These are phyloP conservation scores for Penicillium thymicola DNA, from an alignment of 2,329 filamentous ascomycete species.

Conservation along the genomic window DNA sequence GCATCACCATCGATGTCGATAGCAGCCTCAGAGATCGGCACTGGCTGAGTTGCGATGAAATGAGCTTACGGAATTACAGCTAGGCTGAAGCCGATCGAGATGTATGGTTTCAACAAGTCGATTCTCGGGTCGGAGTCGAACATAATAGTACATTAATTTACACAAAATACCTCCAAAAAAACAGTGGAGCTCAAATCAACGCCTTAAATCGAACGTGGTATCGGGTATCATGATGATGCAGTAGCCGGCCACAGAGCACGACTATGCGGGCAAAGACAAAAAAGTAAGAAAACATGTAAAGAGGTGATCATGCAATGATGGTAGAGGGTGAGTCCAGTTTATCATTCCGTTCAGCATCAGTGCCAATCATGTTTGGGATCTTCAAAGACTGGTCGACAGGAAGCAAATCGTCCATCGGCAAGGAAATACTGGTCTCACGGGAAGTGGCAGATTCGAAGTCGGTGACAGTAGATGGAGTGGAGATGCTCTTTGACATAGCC, in stretches of 20 bases:
- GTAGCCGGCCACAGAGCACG: background rate
- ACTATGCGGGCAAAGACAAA: slow-evolving; percentile 1
- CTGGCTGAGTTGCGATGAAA: background rate
- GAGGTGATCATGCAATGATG: slow-evolving; percentile 7
- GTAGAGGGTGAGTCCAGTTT: slow-evolving; percentile 7
- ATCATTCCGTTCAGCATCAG: background rate
- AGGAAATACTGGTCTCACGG: slow-evolving; percentile 29
- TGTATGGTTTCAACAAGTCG: background rate
- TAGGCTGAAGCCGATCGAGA: background rate
- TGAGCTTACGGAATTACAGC: background rate
- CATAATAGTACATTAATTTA: slow-evolving; percentile 1
- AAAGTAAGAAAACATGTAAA: background rate
- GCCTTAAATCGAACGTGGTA: slow-evolving; percentile 6
- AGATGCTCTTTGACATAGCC: slow-evolving; percentile 26
- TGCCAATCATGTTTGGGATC: background rate
- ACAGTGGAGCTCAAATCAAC: background rate
- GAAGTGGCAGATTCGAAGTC: slow-evolving; percentile 29
- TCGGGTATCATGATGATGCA: slow-evolving; percentile 18
- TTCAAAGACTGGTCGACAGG: background rate
- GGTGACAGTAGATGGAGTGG: slow-evolving; percentile 25
- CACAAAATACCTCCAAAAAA: background rate
- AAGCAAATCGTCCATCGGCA: slow-evolving; percentile 14
- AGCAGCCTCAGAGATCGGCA: background rate
- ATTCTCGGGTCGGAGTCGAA: background rate
- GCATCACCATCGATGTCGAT: background rate